Evolutionary conservation across 305 asterid genomes (phyloP).

Genomic region (Solanum aculeatissimum): DNA sequence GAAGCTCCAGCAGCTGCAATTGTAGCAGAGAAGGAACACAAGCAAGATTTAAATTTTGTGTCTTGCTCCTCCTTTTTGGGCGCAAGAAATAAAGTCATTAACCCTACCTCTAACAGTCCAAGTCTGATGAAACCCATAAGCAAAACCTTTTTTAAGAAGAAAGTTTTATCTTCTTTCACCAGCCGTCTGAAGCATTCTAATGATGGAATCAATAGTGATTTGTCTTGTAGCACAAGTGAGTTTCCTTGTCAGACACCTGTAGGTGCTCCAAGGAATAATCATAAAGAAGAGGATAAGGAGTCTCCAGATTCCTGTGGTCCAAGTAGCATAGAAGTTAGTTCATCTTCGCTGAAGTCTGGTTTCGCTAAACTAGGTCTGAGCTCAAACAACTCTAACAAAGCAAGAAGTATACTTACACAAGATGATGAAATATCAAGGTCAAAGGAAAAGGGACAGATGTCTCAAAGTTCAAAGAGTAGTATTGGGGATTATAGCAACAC

Average conservation of each 20-base stretch:
- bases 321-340: constrained; percentile 12
- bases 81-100: constrained; percentile 7
- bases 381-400: constrained; percentile 9
- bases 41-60: background rate
- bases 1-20: background rate
- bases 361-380: constrained; percentile 9
- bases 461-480: constrained; percentile 84
- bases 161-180: constrained; percentile 11
- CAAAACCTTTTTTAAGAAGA: constrained; percentile 38
- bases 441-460: constrained; percentile 54
- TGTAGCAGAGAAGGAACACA: background rate
- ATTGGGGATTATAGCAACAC: constrained; percentile 58
- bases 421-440: constrained; percentile 42
- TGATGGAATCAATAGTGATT: background rate
- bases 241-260: constrained; percentile 3
- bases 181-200: constrained; percentile 13
- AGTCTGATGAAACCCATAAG: constrained; percentile 23
- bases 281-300: constrained; percentile 16
- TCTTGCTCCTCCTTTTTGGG: background rate
- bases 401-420: constrained; percentile 21
- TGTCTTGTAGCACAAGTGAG: background rate
- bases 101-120: constrained; percentile 15
- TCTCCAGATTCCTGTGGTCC: constrained; percentile 20
- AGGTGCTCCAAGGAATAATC: constrained; percentile 4
- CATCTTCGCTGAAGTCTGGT: constrained; percentile 11